phyloP scores from a whole-genome alignment of 2,329 filamentous ascomycete genomes.

The Dactylonectria macrodidyma region DNA sequence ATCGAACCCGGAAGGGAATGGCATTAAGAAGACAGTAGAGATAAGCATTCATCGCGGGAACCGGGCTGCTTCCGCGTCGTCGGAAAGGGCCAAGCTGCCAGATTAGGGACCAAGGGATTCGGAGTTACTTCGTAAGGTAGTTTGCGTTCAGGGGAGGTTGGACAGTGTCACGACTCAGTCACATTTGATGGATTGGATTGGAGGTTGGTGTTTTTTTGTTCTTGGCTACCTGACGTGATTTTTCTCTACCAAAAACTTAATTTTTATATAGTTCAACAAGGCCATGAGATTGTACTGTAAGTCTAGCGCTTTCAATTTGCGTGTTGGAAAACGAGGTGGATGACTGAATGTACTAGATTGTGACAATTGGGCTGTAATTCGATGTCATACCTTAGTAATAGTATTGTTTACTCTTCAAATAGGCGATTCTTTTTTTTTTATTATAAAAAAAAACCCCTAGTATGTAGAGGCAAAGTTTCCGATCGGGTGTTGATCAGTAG shows the following conservation, averaged over 20 bases:
- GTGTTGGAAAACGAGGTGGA: no score
- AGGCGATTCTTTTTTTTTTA: no score
- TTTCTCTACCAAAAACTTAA: no score
- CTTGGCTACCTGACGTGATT: no score
- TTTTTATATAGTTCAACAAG: no score
- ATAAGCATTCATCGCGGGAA: constrained; percentile 27
- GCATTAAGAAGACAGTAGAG: constrained; percentile 42
- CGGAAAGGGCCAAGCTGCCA: constrained; percentile 6
- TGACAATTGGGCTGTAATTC: background rate
- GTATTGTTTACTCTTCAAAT: background rate
- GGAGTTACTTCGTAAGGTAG: no score
- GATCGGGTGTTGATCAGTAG: no score
- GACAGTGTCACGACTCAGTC: no score
- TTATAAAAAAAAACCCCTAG: background rate
- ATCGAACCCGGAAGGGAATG: constrained; percentile 22
- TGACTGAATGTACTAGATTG: background rate
- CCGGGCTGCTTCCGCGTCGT: constrained; percentile 12
- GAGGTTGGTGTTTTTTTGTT: no score
- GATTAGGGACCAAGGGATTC: background rate
- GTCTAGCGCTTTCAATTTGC: no score
- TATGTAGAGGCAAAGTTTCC: background rate
- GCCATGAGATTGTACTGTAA: no score
- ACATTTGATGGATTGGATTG: no score
- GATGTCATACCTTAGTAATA: background rate
- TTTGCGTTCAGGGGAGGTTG: background rate